Percentiles rank a stretch among this genome's conserved stretches.
Conservation (phyloP, 1,139 yeast genomes). For the Saccharomyces pastorianus region DNA sequence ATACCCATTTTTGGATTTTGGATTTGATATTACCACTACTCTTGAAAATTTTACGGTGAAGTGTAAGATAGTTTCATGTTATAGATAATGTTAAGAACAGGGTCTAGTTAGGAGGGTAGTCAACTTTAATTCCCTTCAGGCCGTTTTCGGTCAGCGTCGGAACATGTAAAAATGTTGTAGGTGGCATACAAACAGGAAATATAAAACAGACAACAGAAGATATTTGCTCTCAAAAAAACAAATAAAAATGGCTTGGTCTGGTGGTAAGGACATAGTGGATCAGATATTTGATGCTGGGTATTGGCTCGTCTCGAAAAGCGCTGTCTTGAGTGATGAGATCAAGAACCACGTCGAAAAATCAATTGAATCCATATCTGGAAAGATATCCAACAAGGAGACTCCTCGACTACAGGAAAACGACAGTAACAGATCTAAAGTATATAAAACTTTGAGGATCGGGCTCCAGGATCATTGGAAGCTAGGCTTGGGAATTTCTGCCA, state of each 20-base stretch:
- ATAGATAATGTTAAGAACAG: background rate
- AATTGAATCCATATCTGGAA: background rate
- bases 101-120: background rate
- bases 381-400: background rate
- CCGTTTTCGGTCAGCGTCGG: background rate
- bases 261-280: slow-evolving; percentile 8
- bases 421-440: background rate
- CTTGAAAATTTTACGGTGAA: background rate
- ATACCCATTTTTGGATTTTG: slow-evolving; percentile 36
- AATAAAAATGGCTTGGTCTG: background rate
- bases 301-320: slow-evolving; percentile 1
- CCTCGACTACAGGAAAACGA: background rate
- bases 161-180: background rate
- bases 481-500: slow-evolving; percentile 15
- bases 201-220: background rate
- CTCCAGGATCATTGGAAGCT: slow-evolving; percentile 7
- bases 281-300: slow-evolving; percentile 6
- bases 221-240: background rate
- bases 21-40: background rate
- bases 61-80: background rate
- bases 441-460: background rate
- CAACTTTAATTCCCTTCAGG: background rate
- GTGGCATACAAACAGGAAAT: background rate
- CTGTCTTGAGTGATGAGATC: background rate
- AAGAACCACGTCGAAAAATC: slow-evolving; percentile 2